Evolutionary conservation across 345 rosid species (phyloP).

Genomic region (Camelina sativa): DNA sequence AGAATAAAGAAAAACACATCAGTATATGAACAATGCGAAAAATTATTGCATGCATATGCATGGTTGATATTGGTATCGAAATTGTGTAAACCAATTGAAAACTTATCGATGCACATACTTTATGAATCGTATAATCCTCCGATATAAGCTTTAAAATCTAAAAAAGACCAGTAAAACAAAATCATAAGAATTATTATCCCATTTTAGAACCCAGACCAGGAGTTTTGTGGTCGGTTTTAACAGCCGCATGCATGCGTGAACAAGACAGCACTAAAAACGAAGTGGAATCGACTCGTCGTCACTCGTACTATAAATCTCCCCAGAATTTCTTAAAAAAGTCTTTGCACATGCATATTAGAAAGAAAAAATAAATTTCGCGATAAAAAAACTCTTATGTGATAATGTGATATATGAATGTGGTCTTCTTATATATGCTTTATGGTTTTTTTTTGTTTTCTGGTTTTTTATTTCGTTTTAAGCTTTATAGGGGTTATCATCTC

Average conservation of each 20-base stretch:
- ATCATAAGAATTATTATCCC: neutral
- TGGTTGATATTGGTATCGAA: too few species aligned
- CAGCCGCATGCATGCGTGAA: constrained; percentile 23
- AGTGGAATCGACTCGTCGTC: constrained; percentile 27
- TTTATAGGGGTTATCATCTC: neutral
- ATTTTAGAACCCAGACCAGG: neutral
- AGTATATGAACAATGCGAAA: too few species aligned
- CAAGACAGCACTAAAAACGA: constrained; percentile 34
- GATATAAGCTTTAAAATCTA: too few species aligned
- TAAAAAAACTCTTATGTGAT: constrained; percentile 12
- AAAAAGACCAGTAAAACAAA: neutral
- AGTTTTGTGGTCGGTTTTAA: constrained; percentile 23
- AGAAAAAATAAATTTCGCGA: neutral
- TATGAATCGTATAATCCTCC: too few species aligned
- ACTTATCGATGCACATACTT: too few species aligned
- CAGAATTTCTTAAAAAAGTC: constrained; percentile 6
- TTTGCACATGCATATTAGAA: constrained; percentile 28
- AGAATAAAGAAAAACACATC: neutral
- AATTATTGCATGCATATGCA: too few species aligned
- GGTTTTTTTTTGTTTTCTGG: neutral
- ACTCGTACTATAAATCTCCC: constrained; percentile 17
- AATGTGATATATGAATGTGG: neutral
- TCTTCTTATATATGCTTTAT: neutral
- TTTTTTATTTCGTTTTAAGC: neutral
- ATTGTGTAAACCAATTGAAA: too few species aligned